Evolutionary conservation across 2,329 filamentous ascomycete genomes (phyloP).

Genomic region (Neofusicoccum kwambonambiense): DNA sequence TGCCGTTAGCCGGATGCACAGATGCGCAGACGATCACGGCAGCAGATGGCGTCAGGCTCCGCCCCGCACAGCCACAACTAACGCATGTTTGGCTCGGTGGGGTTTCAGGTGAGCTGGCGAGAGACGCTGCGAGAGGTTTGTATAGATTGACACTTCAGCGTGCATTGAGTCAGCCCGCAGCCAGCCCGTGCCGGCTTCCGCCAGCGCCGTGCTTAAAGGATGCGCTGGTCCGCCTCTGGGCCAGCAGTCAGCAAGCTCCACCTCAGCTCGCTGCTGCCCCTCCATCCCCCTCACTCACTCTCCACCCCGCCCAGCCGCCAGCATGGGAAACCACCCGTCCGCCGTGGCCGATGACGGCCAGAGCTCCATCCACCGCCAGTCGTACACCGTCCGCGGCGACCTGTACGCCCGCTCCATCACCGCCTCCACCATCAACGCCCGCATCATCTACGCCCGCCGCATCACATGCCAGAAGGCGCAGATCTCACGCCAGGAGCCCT

Average conservation of each 20-base stretch:
- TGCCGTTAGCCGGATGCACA: neutral
- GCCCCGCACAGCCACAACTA: conserved; percentile 9
- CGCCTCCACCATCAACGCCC: conserved; percentile 5
- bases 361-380: conserved; percentile 14
- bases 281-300: neutral
- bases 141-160: neutral
- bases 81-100: neutral
- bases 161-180: neutral
- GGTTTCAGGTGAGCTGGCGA: conserved; percentile 14
- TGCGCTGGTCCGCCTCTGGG: neutral
- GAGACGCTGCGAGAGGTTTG: too few relatives aligned
- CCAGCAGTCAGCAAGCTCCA: neutral
- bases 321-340: conserved; percentile 13
- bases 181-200: neutral
- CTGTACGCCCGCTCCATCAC: conserved; percentile 9
- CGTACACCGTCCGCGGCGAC: conserved; percentile 10
- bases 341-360: conserved; percentile 12
- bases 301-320: neutral
- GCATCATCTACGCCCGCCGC: conserved; percentile 6
- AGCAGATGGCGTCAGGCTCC: neutral
- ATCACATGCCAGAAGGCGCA: neutral
- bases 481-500: neutral
- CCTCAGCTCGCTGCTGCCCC: neutral
- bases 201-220: neutral
- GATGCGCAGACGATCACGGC: neutral